A percentile compares a stretch with the other conserved stretches of the same genome.
These are phyloP conservation scores for Aspergillus arachidicola DNA, from an alignment of 2,329 filamentous ascomycete species.

Conservation along the genomic window DNA sequence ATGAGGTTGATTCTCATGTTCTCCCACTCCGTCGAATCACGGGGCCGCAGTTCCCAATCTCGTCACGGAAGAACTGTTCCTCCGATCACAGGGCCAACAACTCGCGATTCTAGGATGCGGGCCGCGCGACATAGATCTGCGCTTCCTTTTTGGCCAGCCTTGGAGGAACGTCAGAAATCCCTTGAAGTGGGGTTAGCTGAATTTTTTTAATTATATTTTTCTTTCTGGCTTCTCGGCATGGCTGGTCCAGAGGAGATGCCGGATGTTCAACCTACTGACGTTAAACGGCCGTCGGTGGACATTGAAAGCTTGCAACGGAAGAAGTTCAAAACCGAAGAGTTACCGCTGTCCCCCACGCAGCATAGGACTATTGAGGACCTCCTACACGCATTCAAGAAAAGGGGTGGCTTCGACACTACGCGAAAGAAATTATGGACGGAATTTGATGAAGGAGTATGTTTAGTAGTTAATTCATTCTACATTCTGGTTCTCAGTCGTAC, in stretches of 20 bases:
- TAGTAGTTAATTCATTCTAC: slow-evolving; percentile 6
- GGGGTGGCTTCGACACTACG: slow-evolving; percentile 65
- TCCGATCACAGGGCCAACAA: slow-evolving; percentile 7
- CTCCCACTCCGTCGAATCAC: slow-evolving; percentile 34
- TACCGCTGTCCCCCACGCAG: slow-evolving; percentile 62
- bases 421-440: slow-evolving; percentile 64
- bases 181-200: neutral
- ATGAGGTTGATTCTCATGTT: slow-evolving; percentile 22
- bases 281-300: slow-evolving; percentile 34
- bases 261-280: slow-evolving; percentile 27
- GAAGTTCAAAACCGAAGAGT: slow-evolving; percentile 62
- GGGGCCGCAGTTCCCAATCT: slow-evolving; percentile 37
- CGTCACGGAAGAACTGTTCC: slow-evolving; percentile 20
- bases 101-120: slow-evolving; percentile 4
- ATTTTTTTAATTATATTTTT: neutral
- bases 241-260: slow-evolving; percentile 35
- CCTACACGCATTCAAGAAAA: slow-evolving; percentile 66
- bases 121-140: slow-evolving; percentile 4
- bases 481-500: neutral
- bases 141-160: slow-evolving; percentile 10
- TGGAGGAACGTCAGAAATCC: neutral
- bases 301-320: slow-evolving; percentile 41
- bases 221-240: slow-evolving; percentile 31
- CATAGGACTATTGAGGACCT: slow-evolving; percentile 62
- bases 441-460: slow-evolving; percentile 57